Conservation (phyloP, 1,284 basidiomycete genomes). For the Rhizoctonia solani region DNA sequence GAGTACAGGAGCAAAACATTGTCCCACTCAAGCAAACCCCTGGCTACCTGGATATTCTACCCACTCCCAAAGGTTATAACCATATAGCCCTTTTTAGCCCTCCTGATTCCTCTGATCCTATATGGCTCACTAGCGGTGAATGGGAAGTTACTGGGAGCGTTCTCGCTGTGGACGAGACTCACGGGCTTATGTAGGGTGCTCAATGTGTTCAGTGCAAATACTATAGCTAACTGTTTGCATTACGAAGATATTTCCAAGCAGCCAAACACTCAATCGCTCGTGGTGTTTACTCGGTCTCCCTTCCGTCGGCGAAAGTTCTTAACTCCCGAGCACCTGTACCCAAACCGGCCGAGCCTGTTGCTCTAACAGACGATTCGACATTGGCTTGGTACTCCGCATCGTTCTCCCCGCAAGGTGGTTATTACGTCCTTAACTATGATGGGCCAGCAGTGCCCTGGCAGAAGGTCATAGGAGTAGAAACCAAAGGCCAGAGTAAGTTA, state of each 20-base stretch:
- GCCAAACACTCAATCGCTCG: slow-evolving; percentile 84
- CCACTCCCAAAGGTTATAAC: slow-evolving; percentile 77
- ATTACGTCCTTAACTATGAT: slow-evolving; percentile 78
- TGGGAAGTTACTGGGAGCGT: slow-evolving; percentile 89
- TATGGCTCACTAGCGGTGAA: slow-evolving; percentile 80
- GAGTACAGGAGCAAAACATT: slow-evolving; percentile 60
- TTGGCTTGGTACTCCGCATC: slow-evolving; percentile 66
- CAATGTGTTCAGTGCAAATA: slow-evolving; percentile 3
- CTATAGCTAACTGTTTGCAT: not conserved
- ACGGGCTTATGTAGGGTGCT: slow-evolving; percentile 70
- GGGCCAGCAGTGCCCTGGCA: slow-evolving; percentile 91
- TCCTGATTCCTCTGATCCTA: slow-evolving; percentile 65
- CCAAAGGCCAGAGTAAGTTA: slow-evolving; percentile 55
- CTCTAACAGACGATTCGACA: slow-evolving; percentile 68
- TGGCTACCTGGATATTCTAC: slow-evolving; percentile 88
- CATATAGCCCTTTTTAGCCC: slow-evolving; percentile 90
- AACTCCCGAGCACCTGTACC: slow-evolving; percentile 39
- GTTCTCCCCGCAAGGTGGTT: slow-evolving; percentile 85
- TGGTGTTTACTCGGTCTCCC: slow-evolving; percentile 76
- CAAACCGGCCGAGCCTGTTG: slow-evolving; percentile 51
- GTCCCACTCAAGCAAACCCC: slow-evolving; percentile 55
- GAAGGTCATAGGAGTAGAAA: slow-evolving; percentile 68
- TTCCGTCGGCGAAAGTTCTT: slow-evolving; percentile 52
- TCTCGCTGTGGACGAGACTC: slow-evolving; percentile 68
- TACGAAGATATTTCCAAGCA: slow-evolving; percentile 79